phyloP scores from a whole-genome alignment of 2,329 filamentous ascomycete species.

The Didymella glomerata region DNA sequence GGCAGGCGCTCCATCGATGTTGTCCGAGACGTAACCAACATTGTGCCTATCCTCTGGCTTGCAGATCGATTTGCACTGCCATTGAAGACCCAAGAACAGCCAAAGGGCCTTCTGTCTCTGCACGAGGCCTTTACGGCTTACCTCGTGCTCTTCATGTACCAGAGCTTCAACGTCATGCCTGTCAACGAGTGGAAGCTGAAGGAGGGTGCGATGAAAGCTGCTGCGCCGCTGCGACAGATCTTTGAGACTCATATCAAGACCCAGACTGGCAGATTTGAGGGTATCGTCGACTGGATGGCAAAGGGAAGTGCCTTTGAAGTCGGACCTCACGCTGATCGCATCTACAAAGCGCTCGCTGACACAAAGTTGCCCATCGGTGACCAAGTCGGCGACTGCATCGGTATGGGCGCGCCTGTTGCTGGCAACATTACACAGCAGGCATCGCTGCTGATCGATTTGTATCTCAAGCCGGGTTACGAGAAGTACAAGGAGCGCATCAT shows the following conservation, averaged over 20 bases:
- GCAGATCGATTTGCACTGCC: constrained; percentile 72
- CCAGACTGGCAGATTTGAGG: constrained; percentile 62
- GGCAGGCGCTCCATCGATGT: constrained; percentile 59
- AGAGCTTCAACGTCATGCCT: constrained; percentile 63
- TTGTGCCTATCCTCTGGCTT: constrained; percentile 70
- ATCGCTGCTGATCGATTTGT: constrained; percentile 62
- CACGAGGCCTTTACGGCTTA: constrained; percentile 63
- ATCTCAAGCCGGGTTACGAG: constrained; percentile 60
- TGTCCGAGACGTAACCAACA: constrained; percentile 73
- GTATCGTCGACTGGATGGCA: constrained; percentile 60
- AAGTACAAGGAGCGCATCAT: constrained; percentile 62
- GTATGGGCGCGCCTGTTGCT: constrained; percentile 60
- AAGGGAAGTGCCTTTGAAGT: constrained; percentile 65
- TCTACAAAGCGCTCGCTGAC: constrained; percentile 60
- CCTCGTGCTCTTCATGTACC: constrained; percentile 69
- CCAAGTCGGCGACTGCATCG: constrained; percentile 60
- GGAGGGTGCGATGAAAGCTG: constrained; percentile 56
- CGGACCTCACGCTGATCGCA: constrained; percentile 59
- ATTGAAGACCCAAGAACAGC: constrained; percentile 68
- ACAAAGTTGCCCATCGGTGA: constrained; percentile 59
- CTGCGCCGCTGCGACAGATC: constrained; percentile 73
- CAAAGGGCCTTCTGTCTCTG: constrained; percentile 62
- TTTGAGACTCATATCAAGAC: constrained; percentile 71
- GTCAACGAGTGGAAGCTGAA: constrained; percentile 59
- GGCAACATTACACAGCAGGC: constrained; percentile 63